These are phyloP conservation scores for Triticum timopheevii DNA, from an alignment of 176 grass and related monocot genomes.

Conservation along the genomic window DNA sequence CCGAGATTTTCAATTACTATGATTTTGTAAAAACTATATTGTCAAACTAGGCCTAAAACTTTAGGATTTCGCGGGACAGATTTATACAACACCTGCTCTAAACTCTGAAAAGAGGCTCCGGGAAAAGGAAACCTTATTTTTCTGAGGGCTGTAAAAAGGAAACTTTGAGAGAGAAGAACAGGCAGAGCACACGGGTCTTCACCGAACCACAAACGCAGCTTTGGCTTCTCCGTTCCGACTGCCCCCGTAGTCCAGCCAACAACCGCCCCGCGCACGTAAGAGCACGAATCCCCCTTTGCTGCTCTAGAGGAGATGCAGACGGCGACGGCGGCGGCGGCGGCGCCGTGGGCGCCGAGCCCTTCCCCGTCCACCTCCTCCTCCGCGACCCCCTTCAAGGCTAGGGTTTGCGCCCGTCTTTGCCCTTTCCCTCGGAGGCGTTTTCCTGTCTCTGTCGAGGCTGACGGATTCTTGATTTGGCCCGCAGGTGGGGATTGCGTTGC, in stretches of 20 bases:
- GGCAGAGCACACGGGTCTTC: background rate
- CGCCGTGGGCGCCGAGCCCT: constrained; percentile 23
- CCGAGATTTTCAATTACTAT: no score
- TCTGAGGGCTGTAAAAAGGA: no score
- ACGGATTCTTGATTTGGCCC: constrained; percentile 20
- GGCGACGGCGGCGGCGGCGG: constrained; percentile 35
- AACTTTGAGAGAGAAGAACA: background rate
- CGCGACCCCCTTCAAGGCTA: constrained; percentile 20
- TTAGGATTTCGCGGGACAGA: no score
- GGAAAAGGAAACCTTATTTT: background rate
- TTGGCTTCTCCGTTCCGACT: background rate
- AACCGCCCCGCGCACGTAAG: background rate
- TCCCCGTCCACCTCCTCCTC: constrained; percentile 51
- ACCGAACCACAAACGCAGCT: constrained; percentile 1
- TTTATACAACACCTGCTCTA: no score
- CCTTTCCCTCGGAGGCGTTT: background rate
- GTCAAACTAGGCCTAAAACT: no score
- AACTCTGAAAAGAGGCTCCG: no score
- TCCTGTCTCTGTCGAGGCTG: background rate
- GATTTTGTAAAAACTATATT: no score
- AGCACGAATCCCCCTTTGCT: background rate
- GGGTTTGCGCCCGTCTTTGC: background rate
- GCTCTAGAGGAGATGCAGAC: constrained; percentile 52
- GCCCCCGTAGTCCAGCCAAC: background rate
- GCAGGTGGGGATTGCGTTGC: constrained; percentile 34